These are phyloP conservation scores for Linderniella brevidens DNA, from an alignment of 257 asterid species.

Conservation along the genomic window DNA sequence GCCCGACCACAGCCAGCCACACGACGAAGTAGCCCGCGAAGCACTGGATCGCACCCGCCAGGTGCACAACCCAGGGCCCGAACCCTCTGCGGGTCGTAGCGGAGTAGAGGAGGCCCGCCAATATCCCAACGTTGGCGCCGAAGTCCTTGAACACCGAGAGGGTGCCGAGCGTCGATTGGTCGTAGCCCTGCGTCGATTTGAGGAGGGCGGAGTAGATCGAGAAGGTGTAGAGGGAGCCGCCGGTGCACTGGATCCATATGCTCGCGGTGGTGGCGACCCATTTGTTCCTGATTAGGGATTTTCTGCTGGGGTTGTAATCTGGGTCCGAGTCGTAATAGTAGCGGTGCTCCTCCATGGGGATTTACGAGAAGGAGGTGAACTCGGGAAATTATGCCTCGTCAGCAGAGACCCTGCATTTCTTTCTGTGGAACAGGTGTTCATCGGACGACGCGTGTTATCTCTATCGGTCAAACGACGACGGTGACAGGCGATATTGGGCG, in stretches of 20 bases:
- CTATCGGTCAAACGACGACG: no score
- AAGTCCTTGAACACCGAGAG: constrained; percentile 77
- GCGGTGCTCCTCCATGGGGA: no score
- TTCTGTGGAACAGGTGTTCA: no score
- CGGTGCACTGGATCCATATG: constrained; percentile 84
- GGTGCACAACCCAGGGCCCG: constrained; percentile 64
- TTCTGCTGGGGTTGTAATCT: constrained; percentile 38
- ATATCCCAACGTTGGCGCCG: constrained; percentile 71
- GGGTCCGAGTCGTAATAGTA: no score
- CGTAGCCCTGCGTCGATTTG: constrained; percentile 58
- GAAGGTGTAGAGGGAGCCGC: constrained; percentile 86
- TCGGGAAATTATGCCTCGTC: no score
- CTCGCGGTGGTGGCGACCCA: constrained; percentile 72
- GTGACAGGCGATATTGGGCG: no score
- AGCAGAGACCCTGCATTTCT: no score
- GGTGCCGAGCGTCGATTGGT: constrained; percentile 65
- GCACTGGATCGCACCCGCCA: constrained; percentile 68
- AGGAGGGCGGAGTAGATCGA: constrained; percentile 58
- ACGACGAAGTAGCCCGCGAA: constrained; percentile 67
- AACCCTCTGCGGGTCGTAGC: constrained; percentile 15
- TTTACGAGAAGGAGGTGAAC: no score
- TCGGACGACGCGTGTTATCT: no score
- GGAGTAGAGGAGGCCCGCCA: constrained; percentile 70
- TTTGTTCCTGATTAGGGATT: constrained; percentile 33
- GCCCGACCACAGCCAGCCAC: constrained; percentile 36